phyloP scores from a whole-genome alignment of 2,329 filamentous ascomycete genomes.

The Diplodia scrobiculata region DNA sequence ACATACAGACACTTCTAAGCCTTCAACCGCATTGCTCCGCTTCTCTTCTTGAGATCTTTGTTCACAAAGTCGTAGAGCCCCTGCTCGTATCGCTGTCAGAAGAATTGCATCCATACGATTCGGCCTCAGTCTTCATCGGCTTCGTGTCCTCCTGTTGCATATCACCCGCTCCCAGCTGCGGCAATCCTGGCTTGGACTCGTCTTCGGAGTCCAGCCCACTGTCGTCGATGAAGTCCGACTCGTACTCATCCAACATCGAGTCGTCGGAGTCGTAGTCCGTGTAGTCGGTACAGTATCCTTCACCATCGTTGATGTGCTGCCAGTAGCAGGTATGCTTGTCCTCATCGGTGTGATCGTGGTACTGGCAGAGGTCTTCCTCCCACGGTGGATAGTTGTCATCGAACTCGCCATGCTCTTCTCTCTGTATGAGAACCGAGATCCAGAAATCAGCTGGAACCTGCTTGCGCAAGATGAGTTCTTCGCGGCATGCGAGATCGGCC shows the following conservation, averaged over 20 bases:
- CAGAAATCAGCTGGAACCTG: not conserved
- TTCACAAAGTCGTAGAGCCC: not conserved
- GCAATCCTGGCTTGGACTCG: not conserved
- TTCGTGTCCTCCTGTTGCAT: not conserved
- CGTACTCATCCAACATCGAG: conserved; percentile 2
- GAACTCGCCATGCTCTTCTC: not conserved
- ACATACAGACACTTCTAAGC: not conserved
- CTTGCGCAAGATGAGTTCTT: conserved; percentile 16
- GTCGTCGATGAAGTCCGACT: conserved; percentile 9
- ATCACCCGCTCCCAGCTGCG: not conserved
- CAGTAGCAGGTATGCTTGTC: not conserved
- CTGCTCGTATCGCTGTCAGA: not conserved
- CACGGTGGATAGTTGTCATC: conserved; percentile 10
- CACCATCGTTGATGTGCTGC: conserved; percentile 8
- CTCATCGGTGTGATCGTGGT: not conserved
- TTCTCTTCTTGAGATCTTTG: not conserved
- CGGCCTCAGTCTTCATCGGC: not conserved
- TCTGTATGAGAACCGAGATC: not conserved
- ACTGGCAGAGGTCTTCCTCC: conserved; percentile 15
- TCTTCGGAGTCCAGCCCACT: not conserved
- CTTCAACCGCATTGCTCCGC: not conserved
- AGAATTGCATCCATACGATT: not conserved
- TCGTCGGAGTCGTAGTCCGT: not conserved
- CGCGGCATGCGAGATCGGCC: not conserved
- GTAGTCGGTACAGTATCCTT: not conserved